Conservation (phyloP, 768 basidiomycete species). For the Pulveroboletus sp. region DNA sequence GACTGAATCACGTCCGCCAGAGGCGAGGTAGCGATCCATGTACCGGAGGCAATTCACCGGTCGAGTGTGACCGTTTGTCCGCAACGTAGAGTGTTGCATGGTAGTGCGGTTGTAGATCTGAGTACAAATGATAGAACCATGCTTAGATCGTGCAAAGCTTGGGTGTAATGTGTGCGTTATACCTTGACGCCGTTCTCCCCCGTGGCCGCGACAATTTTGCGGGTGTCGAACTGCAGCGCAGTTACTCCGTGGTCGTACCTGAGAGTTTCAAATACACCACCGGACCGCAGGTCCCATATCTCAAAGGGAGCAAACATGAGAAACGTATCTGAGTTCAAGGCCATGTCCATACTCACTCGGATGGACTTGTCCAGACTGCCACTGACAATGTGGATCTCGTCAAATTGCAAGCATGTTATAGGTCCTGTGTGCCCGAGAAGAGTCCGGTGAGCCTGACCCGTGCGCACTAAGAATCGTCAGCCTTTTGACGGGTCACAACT, state of each 20-base stretch:
- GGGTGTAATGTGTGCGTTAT: constrained; percentile 8
- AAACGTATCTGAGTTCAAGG: neutral
- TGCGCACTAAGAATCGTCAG: constrained; percentile 68
- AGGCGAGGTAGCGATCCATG: constrained; percentile 93
- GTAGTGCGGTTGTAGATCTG: constrained; percentile 95
- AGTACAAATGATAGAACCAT: neutral
- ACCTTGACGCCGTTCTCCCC: constrained; percentile 95
- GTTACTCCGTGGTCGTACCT: constrained; percentile 90
- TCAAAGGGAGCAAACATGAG: constrained; percentile 26
- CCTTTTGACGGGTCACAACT: neutral
- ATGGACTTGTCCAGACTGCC: constrained; percentile 93
- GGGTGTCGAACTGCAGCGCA: constrained; percentile 87
- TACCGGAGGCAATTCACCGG: constrained; percentile 87
- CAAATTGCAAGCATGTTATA: constrained; percentile 92
- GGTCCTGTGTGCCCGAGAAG: constrained; percentile 90
- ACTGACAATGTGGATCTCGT: constrained; percentile 89
- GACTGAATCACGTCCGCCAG: constrained; percentile 80
- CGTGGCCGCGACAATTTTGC: constrained; percentile 87
- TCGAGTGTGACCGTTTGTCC: constrained; percentile 89
- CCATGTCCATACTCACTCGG: constrained; percentile 48
- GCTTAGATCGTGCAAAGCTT: neutral
- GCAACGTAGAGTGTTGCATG: constrained; percentile 77
- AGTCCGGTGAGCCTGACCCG: constrained; percentile 93
- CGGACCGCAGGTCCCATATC: constrained; percentile 97
- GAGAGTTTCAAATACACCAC: constrained; percentile 82